Conservation (phyloP, 331 rosid species). For the Spiraea crenata region DNA sequence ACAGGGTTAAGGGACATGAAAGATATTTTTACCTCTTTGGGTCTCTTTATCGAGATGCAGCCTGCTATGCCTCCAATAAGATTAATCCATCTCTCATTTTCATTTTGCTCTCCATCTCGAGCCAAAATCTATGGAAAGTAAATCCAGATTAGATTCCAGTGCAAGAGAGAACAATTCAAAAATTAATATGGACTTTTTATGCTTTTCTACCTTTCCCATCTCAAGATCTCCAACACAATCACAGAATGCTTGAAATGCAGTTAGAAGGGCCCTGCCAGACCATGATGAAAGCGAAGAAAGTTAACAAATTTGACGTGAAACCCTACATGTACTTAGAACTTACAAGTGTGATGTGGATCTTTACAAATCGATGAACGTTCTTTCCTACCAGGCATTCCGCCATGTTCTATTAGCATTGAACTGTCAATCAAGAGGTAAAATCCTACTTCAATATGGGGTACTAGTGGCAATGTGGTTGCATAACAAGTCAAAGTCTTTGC, state of each 20-base stretch:
- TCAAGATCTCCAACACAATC: conserved; percentile 99
- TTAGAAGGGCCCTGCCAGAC: conserved; percentile 76
- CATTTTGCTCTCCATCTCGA: conserved; percentile 85
- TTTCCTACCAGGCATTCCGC: background rate
- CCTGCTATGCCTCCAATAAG: conserved; percentile 88
- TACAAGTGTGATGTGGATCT: background rate
- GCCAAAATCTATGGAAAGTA: conserved; percentile 68
- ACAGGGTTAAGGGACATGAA: background rate
- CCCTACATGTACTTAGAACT: background rate
- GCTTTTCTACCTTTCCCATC: conserved; percentile 87
- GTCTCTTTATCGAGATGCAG: conserved; percentile 91
- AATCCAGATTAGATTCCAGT: conserved; percentile 11
- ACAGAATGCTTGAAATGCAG: conserved; percentile 95
- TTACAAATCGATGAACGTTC: background rate
- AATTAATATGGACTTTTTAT: conserved; percentile 2
- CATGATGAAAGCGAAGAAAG: conserved; percentile 23
- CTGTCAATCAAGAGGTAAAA: background rate
- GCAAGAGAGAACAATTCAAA: background rate
- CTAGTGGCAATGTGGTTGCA: background rate
- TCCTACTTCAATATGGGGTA: background rate
- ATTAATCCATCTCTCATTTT: conserved; percentile 93
- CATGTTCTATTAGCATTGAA: background rate
- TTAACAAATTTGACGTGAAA: background rate
- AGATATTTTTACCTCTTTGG: conserved; percentile 70
- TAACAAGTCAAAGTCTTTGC: background rate